Evolutionary conservation across 176 grass and related monocot genomes (phyloP), one percentile per base, ranked within the genome.

Genomic region (Eleusine coracana): DNA sequence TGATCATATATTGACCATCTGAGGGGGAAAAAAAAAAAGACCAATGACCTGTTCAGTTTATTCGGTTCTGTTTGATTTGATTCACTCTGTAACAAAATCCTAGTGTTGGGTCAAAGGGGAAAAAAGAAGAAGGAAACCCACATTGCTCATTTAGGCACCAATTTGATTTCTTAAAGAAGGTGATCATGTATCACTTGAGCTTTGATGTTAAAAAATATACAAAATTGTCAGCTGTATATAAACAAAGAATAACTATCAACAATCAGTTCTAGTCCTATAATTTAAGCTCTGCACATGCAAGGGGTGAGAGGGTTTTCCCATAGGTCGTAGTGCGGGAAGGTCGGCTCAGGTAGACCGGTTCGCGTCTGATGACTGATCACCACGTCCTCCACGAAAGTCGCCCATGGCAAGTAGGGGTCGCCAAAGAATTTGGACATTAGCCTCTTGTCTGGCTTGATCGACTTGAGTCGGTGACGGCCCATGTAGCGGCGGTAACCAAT

Each of bases 381-480:
- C 20, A 95, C 91, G 21, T 98, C 89, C 85, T 98, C 93, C 34
- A 98, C 93, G 0, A 98, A 98, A 13, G 85, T 82, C 17, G 89
- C 93, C 96, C 96, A 96, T 21, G 90, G 90, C 91, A 96, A 92
- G 80, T 93, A 96, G 9, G 91, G 93, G 46, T 99, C 87, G 6
- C 96, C 93, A 8, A 99, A 99, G 44, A 90, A 91, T 87, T 93
- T 98, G 7, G 93, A 96, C 93, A 96, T 93, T 62, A 99, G 70
- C 3, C 93, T 93, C 80, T 99, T 99, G 83, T 96, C 96, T 10
- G 93, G 96, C 70, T 99, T 99, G 85, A 96, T 99, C 18, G 93
- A 99, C 69, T 99, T 99, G 51, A 96, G 91, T 50, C 90, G 83
- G 74, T 95, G 87, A 17, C 65, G 96, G 5, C 96, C 92, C 90